These are phyloP conservation scores for Paraphaeosphaeria minitans DNA, from an alignment of 2,329 filamentous ascomycete genomes.

Conservation along the genomic window DNA sequence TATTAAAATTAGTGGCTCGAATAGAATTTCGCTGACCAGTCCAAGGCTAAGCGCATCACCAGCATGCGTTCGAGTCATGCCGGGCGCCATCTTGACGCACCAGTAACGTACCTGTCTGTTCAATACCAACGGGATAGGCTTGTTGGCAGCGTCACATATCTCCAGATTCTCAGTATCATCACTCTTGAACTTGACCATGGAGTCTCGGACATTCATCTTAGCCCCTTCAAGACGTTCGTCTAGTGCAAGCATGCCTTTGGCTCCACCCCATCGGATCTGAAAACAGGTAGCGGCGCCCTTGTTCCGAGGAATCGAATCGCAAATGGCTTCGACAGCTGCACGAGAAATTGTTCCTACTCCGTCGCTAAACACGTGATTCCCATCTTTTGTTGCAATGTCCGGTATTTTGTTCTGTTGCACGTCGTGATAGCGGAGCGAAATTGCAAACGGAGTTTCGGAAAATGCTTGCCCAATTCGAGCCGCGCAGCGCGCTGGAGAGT, in stretches of 20 bases:
- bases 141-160: conserved; percentile 71
- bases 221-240: conserved; percentile 65
- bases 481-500: conserved; percentile 60
- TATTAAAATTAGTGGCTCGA: conserved; percentile 46
- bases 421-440: conserved; percentile 51
- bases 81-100: not conserved
- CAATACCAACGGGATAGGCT: conserved; percentile 48
- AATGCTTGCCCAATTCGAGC: conserved; percentile 69
- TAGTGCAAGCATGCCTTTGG: conserved; percentile 77
- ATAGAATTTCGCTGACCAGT: too few species aligned
- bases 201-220: conserved; percentile 65
- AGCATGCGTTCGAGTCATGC: not conserved
- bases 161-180: conserved; percentile 59
- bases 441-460: conserved; percentile 72
- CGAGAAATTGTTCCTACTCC: conserved; percentile 74
- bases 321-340: conserved; percentile 51
- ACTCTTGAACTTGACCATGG: conserved; percentile 76
- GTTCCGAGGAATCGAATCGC: conserved; percentile 55
- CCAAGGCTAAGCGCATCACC: too few species aligned
- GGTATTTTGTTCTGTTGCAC: conserved; percentile 29
- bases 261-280: conserved; percentile 74
- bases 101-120: conserved; percentile 12
- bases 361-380: conserved; percentile 69
- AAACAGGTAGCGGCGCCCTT: conserved; percentile 59
- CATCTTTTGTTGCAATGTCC: conserved; percentile 57